Evolutionary conservation across 495 filamentous ascomycete species (phyloP).

Genomic region (Margaritispora aquatica): DNA sequence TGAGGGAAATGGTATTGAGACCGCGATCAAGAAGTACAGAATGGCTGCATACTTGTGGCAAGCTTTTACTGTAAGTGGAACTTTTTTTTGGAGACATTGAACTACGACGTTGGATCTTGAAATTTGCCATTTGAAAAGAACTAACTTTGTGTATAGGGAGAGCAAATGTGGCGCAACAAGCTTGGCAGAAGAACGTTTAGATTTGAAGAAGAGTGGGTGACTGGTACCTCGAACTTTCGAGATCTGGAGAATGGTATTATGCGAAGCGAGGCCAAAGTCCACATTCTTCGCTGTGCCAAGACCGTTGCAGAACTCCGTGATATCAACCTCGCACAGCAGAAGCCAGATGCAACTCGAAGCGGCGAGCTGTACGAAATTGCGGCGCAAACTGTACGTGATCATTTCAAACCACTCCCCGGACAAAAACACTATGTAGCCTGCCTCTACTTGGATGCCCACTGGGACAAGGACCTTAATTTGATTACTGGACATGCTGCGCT

Average conservation of each 20-base stretch:
- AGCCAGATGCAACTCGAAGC: constrained; percentile 55
- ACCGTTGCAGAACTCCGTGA: constrained; percentile 78
- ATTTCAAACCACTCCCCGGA: constrained; percentile 66
- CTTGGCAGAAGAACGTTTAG: constrained; percentile 79
- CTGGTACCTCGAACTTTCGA: constrained; percentile 63
- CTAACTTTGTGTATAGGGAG: constrained; percentile 23
- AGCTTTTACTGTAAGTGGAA: constrained; percentile 66
- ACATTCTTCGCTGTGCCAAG: constrained; percentile 74
- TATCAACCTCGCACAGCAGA: constrained; percentile 75
- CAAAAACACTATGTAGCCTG: constrained; percentile 84
- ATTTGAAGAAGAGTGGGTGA: constrained; percentile 90
- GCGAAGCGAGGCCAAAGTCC: constrained; percentile 85
- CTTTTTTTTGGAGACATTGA: neutral
- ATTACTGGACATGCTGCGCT: constrained; percentile 79
- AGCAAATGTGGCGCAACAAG: constrained; percentile 87
- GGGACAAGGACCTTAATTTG: constrained; percentile 63
- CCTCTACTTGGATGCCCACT: constrained; percentile 78
- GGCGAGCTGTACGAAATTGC: constrained; percentile 72
- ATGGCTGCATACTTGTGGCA: constrained; percentile 95
- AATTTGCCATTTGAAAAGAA: neutral
- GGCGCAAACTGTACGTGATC: constrained; percentile 61
- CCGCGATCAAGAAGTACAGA: constrained; percentile 76
- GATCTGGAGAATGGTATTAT: constrained; percentile 62
- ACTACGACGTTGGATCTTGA: neutral
- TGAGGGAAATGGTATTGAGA: constrained; percentile 76